Evolutionary conservation across 2,329 filamentous ascomycete species (phyloP).

Genomic region (Keithomyces neogunnii): DNA sequence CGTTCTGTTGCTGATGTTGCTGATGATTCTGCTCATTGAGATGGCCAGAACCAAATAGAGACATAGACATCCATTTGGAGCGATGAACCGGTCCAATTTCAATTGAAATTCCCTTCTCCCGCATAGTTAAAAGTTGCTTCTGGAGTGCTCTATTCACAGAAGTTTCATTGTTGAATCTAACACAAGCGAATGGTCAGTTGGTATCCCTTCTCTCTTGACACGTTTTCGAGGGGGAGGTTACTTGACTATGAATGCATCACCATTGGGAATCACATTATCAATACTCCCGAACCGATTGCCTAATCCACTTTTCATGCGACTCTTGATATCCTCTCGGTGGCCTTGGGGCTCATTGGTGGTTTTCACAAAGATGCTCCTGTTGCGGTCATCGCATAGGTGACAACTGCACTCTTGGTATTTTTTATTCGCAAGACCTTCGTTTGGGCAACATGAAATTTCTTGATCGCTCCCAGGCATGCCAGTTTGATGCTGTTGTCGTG

Average conservation of each 20-base stretch:
- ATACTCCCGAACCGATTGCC: slow-evolving; percentile 19
- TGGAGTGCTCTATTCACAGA: slow-evolving; percentile 18
- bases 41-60: no score
- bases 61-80: slow-evolving; percentile 21
- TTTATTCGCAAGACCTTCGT: slow-evolving; percentile 3
- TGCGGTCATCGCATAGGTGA: slow-evolving; percentile 17
- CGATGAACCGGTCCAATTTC: slow-evolving; percentile 18
- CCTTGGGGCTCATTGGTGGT: slow-evolving; percentile 8
- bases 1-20: neutral
- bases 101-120: slow-evolving; percentile 18
- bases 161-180: slow-evolving; percentile 18
- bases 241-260: slow-evolving; percentile 19
- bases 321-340: slow-evolving; percentile 14
- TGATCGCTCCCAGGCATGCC: neutral
- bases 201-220: neutral
- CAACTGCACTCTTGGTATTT: slow-evolving; percentile 23
- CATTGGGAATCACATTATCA: slow-evolving; percentile 17
- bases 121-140: slow-evolving; percentile 13
- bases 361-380: slow-evolving; percentile 22
- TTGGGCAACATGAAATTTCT: slow-evolving; percentile 11
- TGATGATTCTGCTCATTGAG: neutral
- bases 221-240: slow-evolving; percentile 8
- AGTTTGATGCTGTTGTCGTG: neutral
- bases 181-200: neutral
- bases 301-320: slow-evolving; percentile 22